Evolutionary conservation across 352 stramenopile genomes (phyloP).

Genomic region (Phytophthora meadii): DNA sequence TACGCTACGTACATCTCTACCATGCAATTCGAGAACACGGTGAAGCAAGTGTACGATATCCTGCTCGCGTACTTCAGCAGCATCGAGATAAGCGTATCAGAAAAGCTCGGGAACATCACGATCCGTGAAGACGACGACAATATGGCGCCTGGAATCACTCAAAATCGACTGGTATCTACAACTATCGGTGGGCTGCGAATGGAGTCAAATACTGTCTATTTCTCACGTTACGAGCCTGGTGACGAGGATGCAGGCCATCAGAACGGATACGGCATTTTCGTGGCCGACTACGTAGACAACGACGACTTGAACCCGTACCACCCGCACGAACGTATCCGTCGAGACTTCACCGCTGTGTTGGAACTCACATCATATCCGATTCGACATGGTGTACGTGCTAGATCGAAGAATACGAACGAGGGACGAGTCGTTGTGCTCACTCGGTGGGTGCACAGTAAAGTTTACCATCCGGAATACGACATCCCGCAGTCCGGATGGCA

Average conservation of each 20-base stretch:
- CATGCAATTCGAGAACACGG: conserved; percentile 46
- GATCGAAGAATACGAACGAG: conserved; percentile 33
- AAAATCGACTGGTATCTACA: conserved; percentile 50
- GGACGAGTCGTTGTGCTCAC: conserved; percentile 42
- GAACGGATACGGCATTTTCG: conserved; percentile 45
- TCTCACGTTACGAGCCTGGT: conserved; percentile 40
- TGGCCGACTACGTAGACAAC: conserved; percentile 53
- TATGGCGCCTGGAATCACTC: conserved; percentile 37
- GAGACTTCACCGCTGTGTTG: conserved; percentile 44
- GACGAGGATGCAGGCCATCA: conserved; percentile 18
- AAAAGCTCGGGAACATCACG: conserved; percentile 56
- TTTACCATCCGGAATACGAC: conserved; percentile 42
- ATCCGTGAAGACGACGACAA: conserved; percentile 58
- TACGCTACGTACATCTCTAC: conserved; percentile 35
- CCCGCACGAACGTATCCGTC: conserved; percentile 44
- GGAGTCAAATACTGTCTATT: conserved; percentile 54
- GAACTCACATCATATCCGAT: conserved; percentile 41
- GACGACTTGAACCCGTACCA: conserved; percentile 59
- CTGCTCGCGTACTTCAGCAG: conserved; percentile 43
- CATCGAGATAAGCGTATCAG: conserved; percentile 61
- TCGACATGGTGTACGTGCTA: conserved; percentile 25
- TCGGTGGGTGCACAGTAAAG: conserved; percentile 41
- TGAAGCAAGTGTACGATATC: conserved; percentile 60
- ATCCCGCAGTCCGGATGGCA: conserved; percentile 40
- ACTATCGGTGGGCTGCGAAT: conserved; percentile 37